phyloP scores from a whole-genome alignment of 2,329 filamentous ascomycete species.

The Clonostachys byssicola region DNA sequence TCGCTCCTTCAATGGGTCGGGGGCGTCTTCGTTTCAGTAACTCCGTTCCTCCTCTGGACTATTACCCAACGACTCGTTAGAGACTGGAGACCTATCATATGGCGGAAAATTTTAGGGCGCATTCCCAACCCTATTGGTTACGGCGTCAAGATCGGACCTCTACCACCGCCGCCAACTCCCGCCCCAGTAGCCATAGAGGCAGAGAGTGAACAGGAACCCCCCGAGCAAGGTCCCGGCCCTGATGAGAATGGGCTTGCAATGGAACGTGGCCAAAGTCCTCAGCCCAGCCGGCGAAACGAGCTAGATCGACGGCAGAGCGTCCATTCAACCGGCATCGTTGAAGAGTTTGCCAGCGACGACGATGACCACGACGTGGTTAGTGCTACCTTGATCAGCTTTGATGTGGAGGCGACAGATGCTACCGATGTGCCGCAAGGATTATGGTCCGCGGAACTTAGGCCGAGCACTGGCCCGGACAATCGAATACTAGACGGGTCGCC shows the following conservation, averaged over 20 bases:
- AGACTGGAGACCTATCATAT: slow-evolving; percentile 27
- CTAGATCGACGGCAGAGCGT: background rate
- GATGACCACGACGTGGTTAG: slow-evolving; percentile 51
- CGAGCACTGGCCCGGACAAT: slow-evolving; percentile 27
- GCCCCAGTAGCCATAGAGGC: too few species aligned
- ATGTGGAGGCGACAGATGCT: slow-evolving; percentile 53
- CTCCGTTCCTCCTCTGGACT: slow-evolving; percentile 43
- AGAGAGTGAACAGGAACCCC: slow-evolving; percentile 8
- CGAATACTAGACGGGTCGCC: slow-evolving; percentile 13
- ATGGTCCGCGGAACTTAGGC: slow-evolving; percentile 56
- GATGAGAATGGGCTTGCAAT: background rate
- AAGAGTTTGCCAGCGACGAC: slow-evolving; percentile 36
- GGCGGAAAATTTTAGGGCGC: slow-evolving; percentile 26
- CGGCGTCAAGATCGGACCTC: slow-evolving; percentile 12
- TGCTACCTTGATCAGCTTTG: slow-evolving; percentile 56
- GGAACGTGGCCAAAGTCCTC: background rate
- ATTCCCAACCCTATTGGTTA: slow-evolving; percentile 32
- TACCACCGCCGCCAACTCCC: slow-evolving; percentile 5
- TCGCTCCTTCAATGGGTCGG: slow-evolving; percentile 39
- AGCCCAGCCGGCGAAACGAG: too few species aligned
- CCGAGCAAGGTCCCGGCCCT: slow-evolving; percentile 19
- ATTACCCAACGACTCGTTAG: slow-evolving; percentile 32
- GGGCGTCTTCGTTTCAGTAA: slow-evolving; percentile 31
- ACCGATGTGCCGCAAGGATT: slow-evolving; percentile 44
- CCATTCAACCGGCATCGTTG: background rate